phyloP scores from a whole-genome alignment of 805 yeast genomes.

The Metschnikowia borealis region DNA sequence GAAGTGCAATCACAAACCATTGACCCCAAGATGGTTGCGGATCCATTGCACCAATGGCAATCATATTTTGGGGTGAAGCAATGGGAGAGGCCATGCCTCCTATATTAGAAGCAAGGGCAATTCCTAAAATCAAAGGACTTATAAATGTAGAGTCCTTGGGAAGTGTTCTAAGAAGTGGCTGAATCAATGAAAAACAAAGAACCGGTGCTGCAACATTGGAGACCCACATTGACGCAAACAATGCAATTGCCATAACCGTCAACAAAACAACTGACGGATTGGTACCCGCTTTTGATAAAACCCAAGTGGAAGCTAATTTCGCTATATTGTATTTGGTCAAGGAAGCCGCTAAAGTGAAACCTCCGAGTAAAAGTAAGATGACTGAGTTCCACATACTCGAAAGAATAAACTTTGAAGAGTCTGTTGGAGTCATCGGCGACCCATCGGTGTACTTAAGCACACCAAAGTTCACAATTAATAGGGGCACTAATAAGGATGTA shows the following conservation, averaged over 20 bases:
- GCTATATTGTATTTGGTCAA: slow-evolving; percentile 52
- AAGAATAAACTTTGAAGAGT: slow-evolving; percentile 43
- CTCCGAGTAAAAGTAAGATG: slow-evolving; percentile 48
- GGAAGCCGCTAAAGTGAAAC: slow-evolving; percentile 53
- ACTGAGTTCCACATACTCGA: slow-evolving; percentile 53
- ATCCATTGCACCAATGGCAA: slow-evolving; percentile 49
- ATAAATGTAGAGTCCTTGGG: slow-evolving; percentile 40
- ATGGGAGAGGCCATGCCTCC: slow-evolving; percentile 57
- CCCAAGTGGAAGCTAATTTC: slow-evolving; percentile 46
- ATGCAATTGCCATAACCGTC: slow-evolving; percentile 48
- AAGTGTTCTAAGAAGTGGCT: slow-evolving; percentile 40
- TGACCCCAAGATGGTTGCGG: slow-evolving; percentile 56
- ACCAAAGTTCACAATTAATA: slow-evolving; percentile 43
- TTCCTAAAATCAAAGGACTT: slow-evolving; percentile 42
- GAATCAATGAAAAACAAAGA: slow-evolving; percentile 47
- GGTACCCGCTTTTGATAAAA: slow-evolving; percentile 48
- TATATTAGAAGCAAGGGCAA: slow-evolving; percentile 49
- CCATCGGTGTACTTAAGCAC: slow-evolving; percentile 50
- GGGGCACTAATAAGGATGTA: slow-evolving; percentile 48
- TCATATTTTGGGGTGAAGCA: slow-evolving; percentile 53
- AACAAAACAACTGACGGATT: slow-evolving; percentile 45
- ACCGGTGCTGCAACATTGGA: slow-evolving; percentile 57
- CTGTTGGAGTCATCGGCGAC: slow-evolving; percentile 38
- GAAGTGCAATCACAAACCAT: slow-evolving; percentile 52
- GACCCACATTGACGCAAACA: slow-evolving; percentile 56